phyloP scores from a whole-genome alignment of 2,329 filamentous ascomycete species.

The Aspergillus tamarii region DNA sequence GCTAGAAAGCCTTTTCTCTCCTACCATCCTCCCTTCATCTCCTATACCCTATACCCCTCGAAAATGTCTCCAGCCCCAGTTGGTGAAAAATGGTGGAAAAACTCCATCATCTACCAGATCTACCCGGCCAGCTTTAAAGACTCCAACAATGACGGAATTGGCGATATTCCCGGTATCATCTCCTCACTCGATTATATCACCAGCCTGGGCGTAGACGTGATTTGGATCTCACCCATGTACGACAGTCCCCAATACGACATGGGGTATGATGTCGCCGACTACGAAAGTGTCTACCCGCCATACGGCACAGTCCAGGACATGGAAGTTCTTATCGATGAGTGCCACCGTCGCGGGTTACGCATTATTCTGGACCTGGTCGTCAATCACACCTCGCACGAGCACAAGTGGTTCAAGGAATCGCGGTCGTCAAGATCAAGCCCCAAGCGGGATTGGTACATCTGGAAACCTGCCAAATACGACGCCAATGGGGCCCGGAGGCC shows the following conservation, averaged over 20 bases:
- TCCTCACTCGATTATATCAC: conserved; percentile 66
- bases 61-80: conserved; percentile 16
- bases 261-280: conserved; percentile 61
- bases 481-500: conserved; percentile 63
- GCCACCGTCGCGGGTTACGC: conserved; percentile 66
- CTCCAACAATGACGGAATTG: conserved; percentile 56
- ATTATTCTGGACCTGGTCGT: conserved; percentile 75
- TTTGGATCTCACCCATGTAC: conserved; percentile 58
- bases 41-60: not conserved
- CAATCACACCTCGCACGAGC: conserved; percentile 74
- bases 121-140: conserved; percentile 62
- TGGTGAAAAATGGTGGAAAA: conserved; percentile 40
- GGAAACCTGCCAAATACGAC: conserved; percentile 55
- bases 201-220: conserved; percentile 61
- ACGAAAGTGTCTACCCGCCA: conserved; percentile 61
- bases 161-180: conserved; percentile 66
- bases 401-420: conserved; percentile 72
- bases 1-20: not conserved
- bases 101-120: conserved; percentile 52
- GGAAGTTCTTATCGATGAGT: conserved; percentile 61
- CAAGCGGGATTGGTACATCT: conserved; percentile 71
- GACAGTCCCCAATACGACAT: conserved; percentile 57
- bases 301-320: conserved; percentile 70
- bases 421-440: conserved; percentile 61
- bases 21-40: not conserved